A percentile compares a stretch with the other conserved stretches of the same genome.
Conservation (phyloP, 1,284 basidiomycete genomes). For the Vanrija sp. region DNA sequence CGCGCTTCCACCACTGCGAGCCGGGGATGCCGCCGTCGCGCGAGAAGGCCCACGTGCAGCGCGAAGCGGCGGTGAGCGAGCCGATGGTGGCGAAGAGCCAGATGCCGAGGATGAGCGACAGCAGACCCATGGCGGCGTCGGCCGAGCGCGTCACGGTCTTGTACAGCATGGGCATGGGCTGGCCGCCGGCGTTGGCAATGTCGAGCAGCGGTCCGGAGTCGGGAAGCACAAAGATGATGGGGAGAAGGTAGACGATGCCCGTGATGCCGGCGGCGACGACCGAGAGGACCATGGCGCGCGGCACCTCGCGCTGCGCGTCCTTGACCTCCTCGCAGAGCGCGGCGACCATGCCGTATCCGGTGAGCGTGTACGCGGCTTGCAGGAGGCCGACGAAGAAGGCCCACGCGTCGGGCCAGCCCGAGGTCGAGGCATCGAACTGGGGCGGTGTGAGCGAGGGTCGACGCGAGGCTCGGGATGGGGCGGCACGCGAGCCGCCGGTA, state of each 20-base stretch:
- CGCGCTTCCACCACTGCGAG: slow-evolving; percentile 36
- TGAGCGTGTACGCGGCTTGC: slow-evolving; percentile 45
- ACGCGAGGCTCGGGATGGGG: slow-evolving; percentile 18
- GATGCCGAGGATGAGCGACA: slow-evolving; percentile 52
- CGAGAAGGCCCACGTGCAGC: slow-evolving; percentile 37
- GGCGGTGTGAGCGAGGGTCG: background rate
- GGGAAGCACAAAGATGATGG: slow-evolving; percentile 50
- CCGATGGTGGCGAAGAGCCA: slow-evolving; percentile 52
- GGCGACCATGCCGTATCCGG: slow-evolving; percentile 49
- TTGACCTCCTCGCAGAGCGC: slow-evolving; percentile 50
- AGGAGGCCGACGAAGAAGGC: slow-evolving; percentile 22
- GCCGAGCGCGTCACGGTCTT: slow-evolving; percentile 49
- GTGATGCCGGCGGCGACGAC: slow-evolving; percentile 52
- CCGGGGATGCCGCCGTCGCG: slow-evolving; percentile 51
- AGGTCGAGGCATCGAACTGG: slow-evolving; percentile 15
- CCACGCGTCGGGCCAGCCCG: slow-evolving; percentile 17
- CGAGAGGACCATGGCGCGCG: slow-evolving; percentile 49
- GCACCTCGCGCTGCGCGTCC: slow-evolving; percentile 45
- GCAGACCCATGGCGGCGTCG: slow-evolving; percentile 50
- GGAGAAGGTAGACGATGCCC: slow-evolving; percentile 48
- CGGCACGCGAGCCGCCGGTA: too few relatives aligned
- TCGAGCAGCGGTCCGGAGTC: slow-evolving; percentile 42
- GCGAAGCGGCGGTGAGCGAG: slow-evolving; percentile 41
- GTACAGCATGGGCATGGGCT: slow-evolving; percentile 52
- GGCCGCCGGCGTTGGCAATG: slow-evolving; percentile 42